phyloP scores from a whole-genome alignment of 805 yeast species.

The Clavispora phyllophila region DNA sequence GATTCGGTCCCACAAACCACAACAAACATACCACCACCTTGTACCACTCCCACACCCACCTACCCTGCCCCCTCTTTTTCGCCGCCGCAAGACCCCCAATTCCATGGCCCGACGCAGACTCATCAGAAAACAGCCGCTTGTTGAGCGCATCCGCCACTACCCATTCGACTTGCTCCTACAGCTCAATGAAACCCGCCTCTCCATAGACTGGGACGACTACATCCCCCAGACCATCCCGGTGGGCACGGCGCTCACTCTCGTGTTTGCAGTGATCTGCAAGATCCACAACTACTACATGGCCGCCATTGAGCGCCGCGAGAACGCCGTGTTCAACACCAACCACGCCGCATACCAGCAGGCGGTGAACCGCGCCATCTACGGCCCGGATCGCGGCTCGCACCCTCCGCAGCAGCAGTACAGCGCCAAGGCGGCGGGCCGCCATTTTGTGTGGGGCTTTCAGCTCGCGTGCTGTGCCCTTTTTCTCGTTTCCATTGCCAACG shows the following conservation, averaged over 20 bases:
- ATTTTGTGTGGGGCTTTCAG: conserved; percentile 12
- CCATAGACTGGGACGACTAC: conserved; percentile 41
- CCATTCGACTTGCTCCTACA: conserved; percentile 36
- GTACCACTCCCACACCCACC: no score
- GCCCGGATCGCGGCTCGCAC: conserved; percentile 3
- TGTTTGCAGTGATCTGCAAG: conserved; percentile 18
- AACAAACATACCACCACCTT: not conserved
- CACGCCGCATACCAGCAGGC: conserved; percentile 29
- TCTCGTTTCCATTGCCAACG: conserved; percentile 13
- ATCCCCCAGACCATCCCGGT: conserved; percentile 27
- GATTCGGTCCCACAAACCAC: not conserved
- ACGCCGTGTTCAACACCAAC: conserved; percentile 31
- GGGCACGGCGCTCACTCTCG: conserved; percentile 19
- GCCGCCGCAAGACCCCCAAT: no score
- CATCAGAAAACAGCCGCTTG: conserved; percentile 26
- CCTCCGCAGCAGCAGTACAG: conserved; percentile 5
- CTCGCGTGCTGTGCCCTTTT: conserved; percentile 8
- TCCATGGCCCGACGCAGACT: conserved; percentile 12
- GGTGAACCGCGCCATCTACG: conserved; percentile 14
- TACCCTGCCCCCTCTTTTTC: no score
- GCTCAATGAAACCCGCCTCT: conserved; percentile 30
- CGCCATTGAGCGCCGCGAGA: conserved; percentile 23
- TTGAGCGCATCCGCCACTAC: conserved; percentile 24
- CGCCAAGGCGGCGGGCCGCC: not conserved
- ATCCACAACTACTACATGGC: conserved; percentile 21